A percentile compares a stretch with the other conserved stretches of the same genome.
Conservation (phyloP, 2,329 filamentous ascomycete species). For the Sporothrix humicola region DNA sequence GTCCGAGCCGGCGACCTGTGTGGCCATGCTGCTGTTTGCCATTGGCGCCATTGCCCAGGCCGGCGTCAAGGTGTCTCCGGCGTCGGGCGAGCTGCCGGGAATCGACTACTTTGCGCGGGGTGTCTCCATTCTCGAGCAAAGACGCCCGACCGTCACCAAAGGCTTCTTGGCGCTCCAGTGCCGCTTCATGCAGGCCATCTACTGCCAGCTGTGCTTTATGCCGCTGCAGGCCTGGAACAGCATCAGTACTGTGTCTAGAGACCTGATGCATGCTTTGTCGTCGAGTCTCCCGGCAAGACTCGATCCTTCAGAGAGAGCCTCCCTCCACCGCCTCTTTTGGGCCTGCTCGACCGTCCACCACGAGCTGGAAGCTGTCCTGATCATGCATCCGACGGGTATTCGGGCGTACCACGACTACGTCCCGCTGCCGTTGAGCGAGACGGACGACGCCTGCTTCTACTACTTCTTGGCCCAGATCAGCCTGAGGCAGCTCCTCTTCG, state of each 20-base stretch:
- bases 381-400: neutral
- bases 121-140: neutral
- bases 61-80: neutral
- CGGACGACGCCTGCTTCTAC: neutral
- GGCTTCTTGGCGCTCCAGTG: neutral
- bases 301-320: neutral
- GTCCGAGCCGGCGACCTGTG: neutral
- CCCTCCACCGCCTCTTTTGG: neutral
- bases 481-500: neutral
- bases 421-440: neutral
- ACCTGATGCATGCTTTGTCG: neutral
- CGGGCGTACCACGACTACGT: neutral
- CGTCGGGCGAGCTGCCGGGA: neutral
- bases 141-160: neutral
- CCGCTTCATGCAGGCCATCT: neutral
- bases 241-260: neutral
- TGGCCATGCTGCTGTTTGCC: constrained; percentile 2
- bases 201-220: constrained; percentile 7
- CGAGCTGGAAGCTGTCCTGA: neutral
- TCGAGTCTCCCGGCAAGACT: neutral
- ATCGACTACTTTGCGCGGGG: constrained; percentile 7
- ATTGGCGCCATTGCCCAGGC: constrained; percentile 8
- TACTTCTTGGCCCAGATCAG: constrained; percentile 1
- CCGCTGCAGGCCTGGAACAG: constrained; percentile 9
- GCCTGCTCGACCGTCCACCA: neutral